Base-by-base conservation (phyloP, 2,329 filamentous ascomycete genomes). In the Ambrosiella xylebori region DNA sequence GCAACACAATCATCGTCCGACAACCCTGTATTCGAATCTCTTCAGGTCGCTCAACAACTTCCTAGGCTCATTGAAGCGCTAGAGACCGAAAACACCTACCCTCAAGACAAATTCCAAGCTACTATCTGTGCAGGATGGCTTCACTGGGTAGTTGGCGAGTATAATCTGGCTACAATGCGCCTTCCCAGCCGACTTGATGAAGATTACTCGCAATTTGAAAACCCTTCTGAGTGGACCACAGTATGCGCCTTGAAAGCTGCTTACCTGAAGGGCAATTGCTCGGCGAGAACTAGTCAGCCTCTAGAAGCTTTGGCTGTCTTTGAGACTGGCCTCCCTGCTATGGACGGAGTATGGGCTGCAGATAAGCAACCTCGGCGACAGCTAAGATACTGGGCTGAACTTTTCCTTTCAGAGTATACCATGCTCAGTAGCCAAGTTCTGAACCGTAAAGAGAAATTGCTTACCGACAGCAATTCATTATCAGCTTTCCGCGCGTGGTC, bases 51-150 rank as follows among this genome's bases (percentile, higher is more conserved):
- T 4, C 67, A 66, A 56, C 69, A 74, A 17, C 66, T 79, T 17
- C 74, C 78, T 1, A 74, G 74, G 62, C 73, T 85, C 2, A 66
- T 76, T 57, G 68, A 73, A 47, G 78, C 76, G 13, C 79, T 86
- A 63, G 80, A 82, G 6, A 73, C 74, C 57, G 82, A 84, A 64
- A 70, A 73, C 4, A 66, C 66, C 7, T 70, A 75, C 62, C 68
- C 69, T 11, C 77, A 84, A 66, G 81, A 85, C 63, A 74, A 71
- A 57, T 84, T 91, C 64, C 88, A 95, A 69, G 90, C 88, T 38
- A 83, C 81, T 61, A 82, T 93, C 56, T 93, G 88, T 68, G 69
- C 91, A 50, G 89, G 84, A 57, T 94, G 89, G 86, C 75, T 95
- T 64, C 82, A 94, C 66, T 95, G 86, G 81, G 79, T 82, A 7